Evolutionary conservation across 768 basidiomycete species (phyloP), one percentile per base, ranked within the genome.

Genomic region (Phaeotremella fagi): DNA sequence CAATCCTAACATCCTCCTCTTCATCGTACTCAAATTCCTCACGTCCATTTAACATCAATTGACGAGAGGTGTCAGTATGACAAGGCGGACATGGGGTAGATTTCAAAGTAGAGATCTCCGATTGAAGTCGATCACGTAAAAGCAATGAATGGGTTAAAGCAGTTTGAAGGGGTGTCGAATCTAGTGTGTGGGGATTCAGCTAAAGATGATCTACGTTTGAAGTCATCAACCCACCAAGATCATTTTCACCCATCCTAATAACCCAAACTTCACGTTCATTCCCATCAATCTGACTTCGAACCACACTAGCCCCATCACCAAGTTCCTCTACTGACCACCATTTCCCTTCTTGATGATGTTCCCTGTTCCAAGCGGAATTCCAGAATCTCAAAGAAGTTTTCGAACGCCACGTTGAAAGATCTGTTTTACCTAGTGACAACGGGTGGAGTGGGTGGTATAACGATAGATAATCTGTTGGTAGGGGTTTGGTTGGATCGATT

Each of bases 321-420:
- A 69, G 41, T 31, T 69, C 67, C 49, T 69, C 67, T 18, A 69
- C 51, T 26, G 55, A 55, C 67, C 67, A 69, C 67, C 67, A 69
- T 18, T 61, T 45, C 35, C 46, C 58, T 20, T 51, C 56, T 16
- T 50, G 43, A 12, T 43, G 25, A n/a, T 48, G 38, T 22, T 33
- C 50, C 22, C 47, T 28, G 25, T 37, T 45, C 31, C 52, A 23
- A 12, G 52, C 57, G 15, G 41, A 52, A 26, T 59, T 60, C 54
- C 54, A 57, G 52, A 57, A 61, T 29, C 53, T 35, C 23, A 59
- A n/a, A 12, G 37, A 28, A 6, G 61, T 45, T 18, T 49, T 46
- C 22, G 51, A 27, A 15, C 51, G 45, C 7, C 57, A 41, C 9
- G 57, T 23, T 11, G 55, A 55, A 9, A 6, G 12, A 9, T 41